A percentile compares a stretch with the other conserved stretches of the same genome.
phyloP scores from a whole-genome alignment of 345 rosid genomes.

The Mallotus nudiflorus region DNA sequence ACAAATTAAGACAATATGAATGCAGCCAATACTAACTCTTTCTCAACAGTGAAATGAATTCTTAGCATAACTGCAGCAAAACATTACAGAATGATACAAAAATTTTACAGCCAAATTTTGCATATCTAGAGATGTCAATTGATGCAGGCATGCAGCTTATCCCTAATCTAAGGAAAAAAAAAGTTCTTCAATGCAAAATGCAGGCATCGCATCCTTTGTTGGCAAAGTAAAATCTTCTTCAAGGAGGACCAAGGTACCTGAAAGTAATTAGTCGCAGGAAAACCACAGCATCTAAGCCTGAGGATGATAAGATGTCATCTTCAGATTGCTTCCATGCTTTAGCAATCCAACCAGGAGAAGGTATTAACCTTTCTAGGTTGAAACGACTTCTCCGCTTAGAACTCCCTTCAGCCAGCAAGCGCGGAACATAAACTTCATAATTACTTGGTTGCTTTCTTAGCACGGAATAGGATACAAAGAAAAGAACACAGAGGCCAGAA shows the following conservation, averaged over 20 bases:
- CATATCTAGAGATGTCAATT: background rate
- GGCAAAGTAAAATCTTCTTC: background rate
- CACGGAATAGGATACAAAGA: constrained; percentile 70
- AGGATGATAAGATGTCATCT: constrained; percentile 52
- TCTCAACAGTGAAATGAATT: background rate
- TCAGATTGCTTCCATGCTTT: constrained; percentile 75
- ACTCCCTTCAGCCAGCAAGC: constrained; percentile 64
- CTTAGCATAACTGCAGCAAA: background rate
- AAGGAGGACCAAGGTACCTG: constrained; percentile 44
- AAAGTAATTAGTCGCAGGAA: constrained; percentile 79
- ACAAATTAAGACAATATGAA: background rate
- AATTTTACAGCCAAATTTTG: background rate
- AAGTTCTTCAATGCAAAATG: background rate
- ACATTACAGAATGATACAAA: background rate
- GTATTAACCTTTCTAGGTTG: constrained; percentile 71
- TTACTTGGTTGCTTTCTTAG: constrained; percentile 73
- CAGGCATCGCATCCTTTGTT: constrained; percentile 1
- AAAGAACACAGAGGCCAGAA: constrained; percentile 65
- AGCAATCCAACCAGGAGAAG: constrained; percentile 83
- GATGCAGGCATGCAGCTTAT: background rate
- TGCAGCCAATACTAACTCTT: background rate
- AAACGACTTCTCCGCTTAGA: constrained; percentile 52
- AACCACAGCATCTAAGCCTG: constrained; percentile 87
- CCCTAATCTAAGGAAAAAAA: background rate
- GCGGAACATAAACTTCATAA: constrained; percentile 75